These are phyloP conservation scores for Populus trichocarpa DNA, from an alignment of 441 rosid genomes.

Conservation along the genomic window DNA sequence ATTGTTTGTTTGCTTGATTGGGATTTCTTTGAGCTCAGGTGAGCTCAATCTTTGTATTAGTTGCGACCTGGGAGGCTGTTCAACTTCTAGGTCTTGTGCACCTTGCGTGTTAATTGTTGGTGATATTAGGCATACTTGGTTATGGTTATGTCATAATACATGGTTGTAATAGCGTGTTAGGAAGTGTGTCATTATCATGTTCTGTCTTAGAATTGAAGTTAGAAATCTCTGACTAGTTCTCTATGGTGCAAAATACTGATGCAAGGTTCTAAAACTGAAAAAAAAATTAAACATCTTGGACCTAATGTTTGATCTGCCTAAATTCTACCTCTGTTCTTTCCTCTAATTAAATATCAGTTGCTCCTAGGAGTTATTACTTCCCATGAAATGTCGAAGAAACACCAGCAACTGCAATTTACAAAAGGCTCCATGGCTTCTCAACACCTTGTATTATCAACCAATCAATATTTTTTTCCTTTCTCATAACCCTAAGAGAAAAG, in stretches of 20 bases:
- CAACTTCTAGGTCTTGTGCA: not conserved
- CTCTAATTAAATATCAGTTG: no score
- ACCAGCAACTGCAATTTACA: no score
- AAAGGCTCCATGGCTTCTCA: no score
- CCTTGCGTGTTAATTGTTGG: not conserved
- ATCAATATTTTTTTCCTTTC: no score
- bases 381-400: no score
- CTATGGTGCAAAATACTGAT: not conserved
- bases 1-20: not conserved
- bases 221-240: not conserved
- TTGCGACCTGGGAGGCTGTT: not conserved
- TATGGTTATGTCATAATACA: no score
- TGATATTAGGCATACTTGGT: not conserved
- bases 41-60: not conserved
- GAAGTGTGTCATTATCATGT: not conserved
- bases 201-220: not conserved
- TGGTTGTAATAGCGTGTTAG: not conserved
- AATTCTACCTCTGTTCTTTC: no score
- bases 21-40: not conserved
- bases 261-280: not conserved
- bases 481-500: no score
- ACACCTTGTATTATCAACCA: no score
- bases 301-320: not conserved
- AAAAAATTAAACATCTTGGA: not conserved
- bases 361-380: no score